Evolutionary conservation across 2,329 filamentous ascomycete species (phyloP).

Genomic region (Aspergillus hortae): DNA sequence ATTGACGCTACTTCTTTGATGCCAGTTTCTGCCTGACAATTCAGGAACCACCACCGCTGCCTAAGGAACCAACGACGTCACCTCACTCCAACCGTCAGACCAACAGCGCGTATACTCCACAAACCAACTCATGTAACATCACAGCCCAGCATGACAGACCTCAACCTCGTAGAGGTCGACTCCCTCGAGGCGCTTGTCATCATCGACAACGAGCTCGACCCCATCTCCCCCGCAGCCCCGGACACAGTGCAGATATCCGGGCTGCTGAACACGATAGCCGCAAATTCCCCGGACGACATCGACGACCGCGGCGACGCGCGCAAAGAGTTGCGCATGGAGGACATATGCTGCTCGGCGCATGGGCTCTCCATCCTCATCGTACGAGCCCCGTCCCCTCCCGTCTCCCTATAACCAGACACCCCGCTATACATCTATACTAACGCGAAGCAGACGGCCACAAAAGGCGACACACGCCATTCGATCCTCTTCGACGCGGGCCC

Average conservation of each 20-base stretch:
- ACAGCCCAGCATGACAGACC: conserved; percentile 3
- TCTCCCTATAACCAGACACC: background rate
- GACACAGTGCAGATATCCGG: conserved; percentile 43
- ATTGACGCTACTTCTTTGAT: no score
- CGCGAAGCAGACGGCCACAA: conserved; percentile 43
- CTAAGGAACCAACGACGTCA: no score
- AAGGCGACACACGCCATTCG: conserved; percentile 42
- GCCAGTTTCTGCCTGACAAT: no score
- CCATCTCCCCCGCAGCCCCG: conserved; percentile 47
- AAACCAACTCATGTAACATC: background rate
- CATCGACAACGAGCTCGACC: conserved; percentile 55
- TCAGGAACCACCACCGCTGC: background rate
- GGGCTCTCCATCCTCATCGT: conserved; percentile 53
- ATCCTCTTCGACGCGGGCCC: conserved; percentile 55
- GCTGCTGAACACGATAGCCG: conserved; percentile 41
- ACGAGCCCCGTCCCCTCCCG: conserved; percentile 11
- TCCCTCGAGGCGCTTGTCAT: conserved; percentile 49
- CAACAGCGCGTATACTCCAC: no score
- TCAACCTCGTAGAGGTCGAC: conserved; percentile 41
- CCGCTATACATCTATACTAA: background rate
- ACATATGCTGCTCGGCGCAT: conserved; percentile 53
- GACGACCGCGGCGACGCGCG: conserved; percentile 40
- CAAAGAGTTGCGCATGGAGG: conserved; percentile 48
- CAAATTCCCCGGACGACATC: conserved; percentile 31
- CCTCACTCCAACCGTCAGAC: background rate